These are phyloP conservation scores for Multifurca ochricompacta DNA, from an alignment of 768 basidiomycete genomes.

Conservation along the genomic window DNA sequence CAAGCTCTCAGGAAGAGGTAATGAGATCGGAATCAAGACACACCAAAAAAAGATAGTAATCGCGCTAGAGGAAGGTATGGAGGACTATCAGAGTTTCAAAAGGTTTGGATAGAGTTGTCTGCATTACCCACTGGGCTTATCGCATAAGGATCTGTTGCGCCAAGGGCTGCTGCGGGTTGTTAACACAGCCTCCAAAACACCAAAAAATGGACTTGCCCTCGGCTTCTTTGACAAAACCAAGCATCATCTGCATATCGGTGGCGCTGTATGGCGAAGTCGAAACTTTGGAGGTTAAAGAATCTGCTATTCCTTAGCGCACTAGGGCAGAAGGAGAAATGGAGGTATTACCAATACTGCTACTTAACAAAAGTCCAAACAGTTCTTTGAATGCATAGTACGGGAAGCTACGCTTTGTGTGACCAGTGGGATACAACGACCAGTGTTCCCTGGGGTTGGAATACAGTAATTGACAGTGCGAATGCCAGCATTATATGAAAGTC, in stretches of 20 bases:
- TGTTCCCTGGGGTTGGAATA: not conserved
- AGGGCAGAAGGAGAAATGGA: not conserved
- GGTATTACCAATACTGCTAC: conserved; percentile 2
- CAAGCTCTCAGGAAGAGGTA: not conserved
- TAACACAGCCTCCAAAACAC: not conserved
- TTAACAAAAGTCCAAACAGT: not conserved
- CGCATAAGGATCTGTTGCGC: not conserved
- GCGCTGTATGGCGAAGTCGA: conserved; percentile 8
- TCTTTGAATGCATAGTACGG: not conserved
- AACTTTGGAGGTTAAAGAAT: conserved; percentile 4
- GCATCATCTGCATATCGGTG: conserved; percentile 3
- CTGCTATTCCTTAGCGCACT: not conserved
- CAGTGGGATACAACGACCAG: conserved; percentile 13
- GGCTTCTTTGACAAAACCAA: not conserved
- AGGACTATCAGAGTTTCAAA: not conserved
- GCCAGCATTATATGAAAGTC: not conserved
- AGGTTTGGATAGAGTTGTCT: not conserved
- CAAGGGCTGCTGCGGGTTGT: not conserved
- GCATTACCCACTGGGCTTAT: conserved; percentile 8
- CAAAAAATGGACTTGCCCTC: not conserved
- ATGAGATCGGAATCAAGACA: not conserved
- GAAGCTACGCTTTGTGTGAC: not conserved
- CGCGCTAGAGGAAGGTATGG: not conserved
- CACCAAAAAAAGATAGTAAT: conserved; percentile 4
- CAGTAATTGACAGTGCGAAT: not conserved